Percentiles rank a stretch among this genome's conserved stretches.
These are phyloP conservation scores for Phaeosphaeriaceae sp. DNA, from an alignment of 2,329 filamentous ascomycete genomes.

Conservation along the genomic window DNA sequence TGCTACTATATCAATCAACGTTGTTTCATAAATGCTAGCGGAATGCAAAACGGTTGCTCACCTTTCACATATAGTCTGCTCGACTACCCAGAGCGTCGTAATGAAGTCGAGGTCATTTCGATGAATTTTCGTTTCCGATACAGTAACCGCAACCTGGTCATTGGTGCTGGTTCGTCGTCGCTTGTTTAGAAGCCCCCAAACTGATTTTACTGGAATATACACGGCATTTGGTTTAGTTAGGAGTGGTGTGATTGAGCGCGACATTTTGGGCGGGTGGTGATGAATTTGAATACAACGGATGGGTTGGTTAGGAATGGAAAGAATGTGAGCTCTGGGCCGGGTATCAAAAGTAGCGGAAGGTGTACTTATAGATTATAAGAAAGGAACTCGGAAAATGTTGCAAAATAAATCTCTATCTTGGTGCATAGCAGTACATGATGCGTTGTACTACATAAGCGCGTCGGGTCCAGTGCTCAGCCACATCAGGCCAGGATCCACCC, in stretches of 20 bases:
- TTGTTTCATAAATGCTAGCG: not conserved
- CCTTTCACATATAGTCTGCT: constrained; percentile 1
- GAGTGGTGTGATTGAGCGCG: not conserved
- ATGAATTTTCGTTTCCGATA: not conserved
- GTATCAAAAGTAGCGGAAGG: not conserved
- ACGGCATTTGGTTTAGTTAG: not conserved
- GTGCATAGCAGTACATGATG: not conserved
- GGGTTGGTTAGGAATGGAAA: not conserved
- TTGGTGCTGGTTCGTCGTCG: not conserved
- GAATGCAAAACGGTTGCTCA: not conserved
- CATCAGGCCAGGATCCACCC: not conserved
- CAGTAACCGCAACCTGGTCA: not conserved
- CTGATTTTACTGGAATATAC: not conserved
- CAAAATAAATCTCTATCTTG: not conserved
- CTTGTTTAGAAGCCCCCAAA: not conserved
- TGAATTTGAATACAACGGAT: not conserved
- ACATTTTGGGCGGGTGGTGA: not conserved
- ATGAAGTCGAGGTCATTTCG: constrained; percentile 8
- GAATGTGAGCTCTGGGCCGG: not conserved
- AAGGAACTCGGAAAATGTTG: not conserved
- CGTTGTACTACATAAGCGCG: not conserved
- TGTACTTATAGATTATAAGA: not conserved
- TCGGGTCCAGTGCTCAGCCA: constrained; percentile 1
- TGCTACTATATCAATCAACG: not conserved
- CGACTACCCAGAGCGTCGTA: constrained; percentile 5